phyloP scores from a whole-genome alignment of 768 basidiomycete genomes.

The Russula vinacea region DNA sequence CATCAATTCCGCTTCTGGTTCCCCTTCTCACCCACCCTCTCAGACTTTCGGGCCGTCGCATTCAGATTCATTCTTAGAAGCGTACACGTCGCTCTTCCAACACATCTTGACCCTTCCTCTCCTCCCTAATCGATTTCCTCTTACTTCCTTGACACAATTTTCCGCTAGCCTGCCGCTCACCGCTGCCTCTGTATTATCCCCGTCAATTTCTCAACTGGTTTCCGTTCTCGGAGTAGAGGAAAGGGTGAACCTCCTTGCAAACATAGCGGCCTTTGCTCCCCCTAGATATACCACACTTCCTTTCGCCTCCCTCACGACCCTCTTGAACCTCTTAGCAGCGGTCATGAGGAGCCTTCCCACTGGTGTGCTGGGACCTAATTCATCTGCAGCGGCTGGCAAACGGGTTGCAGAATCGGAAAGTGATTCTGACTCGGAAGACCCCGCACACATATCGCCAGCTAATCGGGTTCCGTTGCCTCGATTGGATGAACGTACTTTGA shows the following conservation, averaged over 20 bases:
- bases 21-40: constrained; percentile 69
- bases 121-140: constrained; percentile 71
- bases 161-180: constrained; percentile 61
- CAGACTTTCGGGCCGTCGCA: constrained; percentile 23
- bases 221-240: constrained; percentile 31
- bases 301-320: constrained; percentile 46
- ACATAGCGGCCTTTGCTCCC: constrained; percentile 60
- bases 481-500: constrained; percentile 58
- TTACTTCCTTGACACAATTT: constrained; percentile 58
- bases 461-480: constrained; percentile 37
- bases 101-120: constrained; percentile 49
- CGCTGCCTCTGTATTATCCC: constrained; percentile 38
- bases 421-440: constrained; percentile 36
- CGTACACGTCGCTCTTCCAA: constrained; percentile 18
- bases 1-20: constrained; percentile 49
- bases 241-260: constrained; percentile 66
- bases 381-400: constrained; percentile 17
- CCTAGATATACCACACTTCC: constrained; percentile 57
- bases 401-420: constrained; percentile 22
- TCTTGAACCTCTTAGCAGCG: constrained; percentile 50
- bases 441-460: constrained; percentile 38
- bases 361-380: constrained; percentile 49
- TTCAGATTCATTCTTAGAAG: constrained; percentile 18
- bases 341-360: constrained; percentile 54
- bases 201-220: constrained; percentile 29